Conservation (phyloP, 305 asterid species). For the Fraxinus dipetala region DNA sequence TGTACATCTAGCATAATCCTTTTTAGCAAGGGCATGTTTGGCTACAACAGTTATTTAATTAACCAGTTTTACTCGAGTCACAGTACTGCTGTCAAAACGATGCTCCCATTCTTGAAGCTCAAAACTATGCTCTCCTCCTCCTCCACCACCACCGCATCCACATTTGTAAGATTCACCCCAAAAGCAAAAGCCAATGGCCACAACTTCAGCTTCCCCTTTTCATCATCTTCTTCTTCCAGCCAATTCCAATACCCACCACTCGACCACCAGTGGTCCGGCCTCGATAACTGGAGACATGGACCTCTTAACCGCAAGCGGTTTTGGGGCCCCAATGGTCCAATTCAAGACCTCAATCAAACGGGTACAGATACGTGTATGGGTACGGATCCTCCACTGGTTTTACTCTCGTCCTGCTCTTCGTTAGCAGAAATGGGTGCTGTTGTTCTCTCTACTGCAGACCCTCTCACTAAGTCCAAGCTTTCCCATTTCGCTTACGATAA, state of each 20-base stretch:
- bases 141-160: background rate
- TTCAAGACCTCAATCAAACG: conserved; percentile 19
- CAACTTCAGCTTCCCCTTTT: conserved; percentile 23
- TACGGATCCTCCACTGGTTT: conserved; percentile 1
- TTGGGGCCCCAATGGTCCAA: conserved; percentile 86
- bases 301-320: conserved; percentile 58
- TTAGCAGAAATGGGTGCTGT: conserved; percentile 78
- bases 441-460: conserved; percentile 74
- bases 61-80: background rate
- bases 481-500: conserved; percentile 68
- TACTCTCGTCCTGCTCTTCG: conserved; percentile 44
- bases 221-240: conserved; percentile 21
- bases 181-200: conserved; percentile 13
- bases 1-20: too few species aligned
- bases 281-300: conserved; percentile 66
- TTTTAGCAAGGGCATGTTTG: too few species aligned
- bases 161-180: background rate
- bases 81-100: background rate
- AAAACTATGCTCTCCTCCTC: conserved; percentile 33
- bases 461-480: conserved; percentile 73
- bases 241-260: conserved; percentile 33
- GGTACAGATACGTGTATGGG: background rate
- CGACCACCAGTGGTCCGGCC: conserved; percentile 73
- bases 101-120: conserved; percentile 24
- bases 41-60: too few species aligned